Base-by-base conservation (phyloP, 2,329 filamentous ascomycete genomes). In the Chalaropsis thielavioides region DNA sequence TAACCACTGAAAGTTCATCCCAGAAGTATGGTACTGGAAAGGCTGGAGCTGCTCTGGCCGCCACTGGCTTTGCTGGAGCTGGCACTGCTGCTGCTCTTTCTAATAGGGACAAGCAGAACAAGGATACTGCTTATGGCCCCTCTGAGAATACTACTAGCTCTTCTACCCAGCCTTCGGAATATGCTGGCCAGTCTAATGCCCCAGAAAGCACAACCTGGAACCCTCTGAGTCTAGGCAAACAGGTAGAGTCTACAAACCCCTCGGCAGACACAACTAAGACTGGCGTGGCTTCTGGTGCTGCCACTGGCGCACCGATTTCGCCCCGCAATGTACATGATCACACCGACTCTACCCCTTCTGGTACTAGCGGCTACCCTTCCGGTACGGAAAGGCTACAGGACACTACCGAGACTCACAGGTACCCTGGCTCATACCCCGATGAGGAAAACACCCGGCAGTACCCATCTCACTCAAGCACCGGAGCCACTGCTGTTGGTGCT, bases 341-440 rank as follows among this genome's bases (percentile, higher is more conserved):
- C 40, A 6, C 43, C 3, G 13, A 15, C 24, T 51, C 61, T 61
- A 5, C 38, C 7, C 3, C 41, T 22, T 3, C 24, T 35, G 22
- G 61, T 7, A 15, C 56, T 60, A 40, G 31, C 22, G 19, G 13
- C 24, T 46, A 46, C n/a, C 43, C 43, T 46, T 46, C 27, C 24
- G n/a, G 17, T 19, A 35, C 3, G 19, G 54, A 38, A 58, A n/a
- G 38, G 27, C 15, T 3, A 13, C 15, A 10, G 24, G 31, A 17
- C 54, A 35, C 17, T 1, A 17, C 54, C 1, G 17, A 58, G 24
- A n/a, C 54, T 38, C 54, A 58, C 54, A 58, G 19, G 54, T 58
- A 58, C 27, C 66, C 66, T 11, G 66, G 66, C 5, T 54, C 62
- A 8, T 67, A 64, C 43, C 66, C 62, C 3, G 38, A 51, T 22